Percentiles rank a stretch among this genome's conserved stretches.
phyloP scores from a whole-genome alignment of 805 yeast genomes.

The Suhomyces kilbournensis region DNA sequence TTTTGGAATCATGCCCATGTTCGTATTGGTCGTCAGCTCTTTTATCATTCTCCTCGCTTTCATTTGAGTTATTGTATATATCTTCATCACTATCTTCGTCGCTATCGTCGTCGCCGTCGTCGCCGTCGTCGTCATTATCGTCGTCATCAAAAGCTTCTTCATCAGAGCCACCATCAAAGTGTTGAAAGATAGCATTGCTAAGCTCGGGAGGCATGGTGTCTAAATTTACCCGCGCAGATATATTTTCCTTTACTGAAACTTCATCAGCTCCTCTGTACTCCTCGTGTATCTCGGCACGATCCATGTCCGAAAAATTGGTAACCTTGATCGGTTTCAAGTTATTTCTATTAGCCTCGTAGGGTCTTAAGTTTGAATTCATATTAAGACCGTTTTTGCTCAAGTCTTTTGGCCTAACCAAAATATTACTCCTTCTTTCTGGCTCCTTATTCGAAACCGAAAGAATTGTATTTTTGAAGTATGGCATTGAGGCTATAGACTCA shows the following conservation, averaged over 20 bases:
- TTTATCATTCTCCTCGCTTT: background rate
- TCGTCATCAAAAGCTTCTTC: background rate
- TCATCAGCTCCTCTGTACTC: background rate
- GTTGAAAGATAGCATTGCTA: background rate
- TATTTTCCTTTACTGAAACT: constrained; percentile 2
- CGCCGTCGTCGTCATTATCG: background rate
- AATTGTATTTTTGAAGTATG: constrained; percentile 51
- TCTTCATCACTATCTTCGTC: background rate
- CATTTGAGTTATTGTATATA: background rate
- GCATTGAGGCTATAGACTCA: constrained; percentile 44
- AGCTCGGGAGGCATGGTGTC: constrained; percentile 3
- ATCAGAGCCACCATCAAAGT: background rate
- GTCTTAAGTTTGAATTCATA: background rate
- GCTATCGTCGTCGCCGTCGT: background rate
- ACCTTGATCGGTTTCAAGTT: background rate
- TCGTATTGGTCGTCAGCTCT: background rate
- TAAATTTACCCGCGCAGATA: background rate
- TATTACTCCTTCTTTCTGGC: constrained; percentile 11
- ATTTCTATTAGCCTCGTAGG: background rate
- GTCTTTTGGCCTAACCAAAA: background rate
- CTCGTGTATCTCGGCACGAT: background rate
- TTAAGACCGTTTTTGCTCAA: background rate
- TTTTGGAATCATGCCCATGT: background rate
- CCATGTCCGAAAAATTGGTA: background rate
- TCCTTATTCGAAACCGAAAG: constrained; percentile 13